These are phyloP conservation scores for Linnemannia elongata DNA, from an alignment of 192 early-diverging fungal species.

Conservation along the genomic window DNA sequence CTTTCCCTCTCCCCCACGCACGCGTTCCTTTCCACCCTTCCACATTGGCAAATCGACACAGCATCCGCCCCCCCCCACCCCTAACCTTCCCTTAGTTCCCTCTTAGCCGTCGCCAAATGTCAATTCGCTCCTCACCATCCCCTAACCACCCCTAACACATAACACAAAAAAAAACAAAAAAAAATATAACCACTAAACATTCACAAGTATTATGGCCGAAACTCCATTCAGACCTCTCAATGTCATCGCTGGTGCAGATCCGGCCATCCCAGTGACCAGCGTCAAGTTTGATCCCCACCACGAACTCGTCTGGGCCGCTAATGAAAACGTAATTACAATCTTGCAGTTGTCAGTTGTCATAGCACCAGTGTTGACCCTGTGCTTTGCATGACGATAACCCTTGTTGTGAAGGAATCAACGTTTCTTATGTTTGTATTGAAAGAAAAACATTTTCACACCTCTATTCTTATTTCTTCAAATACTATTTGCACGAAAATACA, in stretches of 20 bases:
- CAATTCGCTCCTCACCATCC: neutral
- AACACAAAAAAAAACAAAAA: constrained; percentile 7
- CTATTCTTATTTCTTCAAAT: neutral
- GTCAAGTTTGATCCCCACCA: constrained; percentile 76
- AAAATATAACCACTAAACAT: neutral
- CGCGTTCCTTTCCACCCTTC: neutral
- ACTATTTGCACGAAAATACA: neutral
- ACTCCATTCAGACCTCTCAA: constrained; percentile 55
- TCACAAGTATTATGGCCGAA: constrained; percentile 37
- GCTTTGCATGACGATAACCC: neutral
- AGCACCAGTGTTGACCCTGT: neutral
- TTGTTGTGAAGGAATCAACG: too few relatives aligned
- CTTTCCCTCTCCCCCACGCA: neutral
- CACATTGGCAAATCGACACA: neutral
- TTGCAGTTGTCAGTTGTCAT: neutral
- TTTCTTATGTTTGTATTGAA: neutral
- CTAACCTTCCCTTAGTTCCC: neutral
- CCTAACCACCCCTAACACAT: neutral
- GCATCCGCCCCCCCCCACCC: neutral
- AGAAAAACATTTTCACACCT: neutral
- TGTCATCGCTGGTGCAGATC: constrained; percentile 55
- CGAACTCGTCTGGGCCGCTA: constrained; percentile 90
- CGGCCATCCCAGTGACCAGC: constrained; percentile 43
- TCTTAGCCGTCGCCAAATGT: neutral
- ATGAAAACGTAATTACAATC: constrained; percentile 74